Evolutionary conservation across 305 asterid species (phyloP).

Genomic region (Fraxinus albicans): DNA sequence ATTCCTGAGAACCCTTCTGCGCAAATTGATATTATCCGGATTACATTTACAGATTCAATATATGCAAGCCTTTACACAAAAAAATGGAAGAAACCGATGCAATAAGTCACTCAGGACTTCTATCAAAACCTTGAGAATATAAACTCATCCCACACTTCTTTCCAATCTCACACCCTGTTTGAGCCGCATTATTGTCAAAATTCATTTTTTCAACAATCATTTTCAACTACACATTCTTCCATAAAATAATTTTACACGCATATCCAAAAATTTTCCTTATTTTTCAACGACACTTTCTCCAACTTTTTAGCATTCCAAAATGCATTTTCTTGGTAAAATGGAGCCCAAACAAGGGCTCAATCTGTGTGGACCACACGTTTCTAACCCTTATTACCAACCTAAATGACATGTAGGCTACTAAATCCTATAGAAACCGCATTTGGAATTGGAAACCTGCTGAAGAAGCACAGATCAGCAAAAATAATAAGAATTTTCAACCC

Average conservation of each 20-base stretch:
- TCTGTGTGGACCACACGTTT: too few relatives aligned
- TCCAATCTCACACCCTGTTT: background rate
- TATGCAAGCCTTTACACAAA: background rate
- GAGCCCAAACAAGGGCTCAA: too few relatives aligned
- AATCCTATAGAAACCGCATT: background rate
- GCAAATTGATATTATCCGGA: background rate
- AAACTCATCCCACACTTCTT: background rate
- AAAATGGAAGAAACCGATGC: background rate
- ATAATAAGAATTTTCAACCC: background rate
- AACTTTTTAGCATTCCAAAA: too few relatives aligned
- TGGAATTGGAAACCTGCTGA: background rate
- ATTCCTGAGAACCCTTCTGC: background rate
- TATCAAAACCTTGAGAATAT: background rate
- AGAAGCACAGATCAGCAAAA: background rate
- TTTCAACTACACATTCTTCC: too few relatives aligned
- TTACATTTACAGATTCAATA: background rate
- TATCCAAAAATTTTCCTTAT: too few relatives aligned
- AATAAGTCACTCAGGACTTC: background rate
- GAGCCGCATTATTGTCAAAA: too few relatives aligned
- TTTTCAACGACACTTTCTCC: too few relatives aligned
- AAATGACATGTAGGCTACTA: background rate
- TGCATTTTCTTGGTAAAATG: too few relatives aligned
- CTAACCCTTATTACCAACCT: background rate
- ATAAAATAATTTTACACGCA: too few relatives aligned
- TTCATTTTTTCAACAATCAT: too few relatives aligned